Evolutionary conservation across 441 rosid species (phyloP).

Genomic region (Adansonia grandidieri): DNA sequence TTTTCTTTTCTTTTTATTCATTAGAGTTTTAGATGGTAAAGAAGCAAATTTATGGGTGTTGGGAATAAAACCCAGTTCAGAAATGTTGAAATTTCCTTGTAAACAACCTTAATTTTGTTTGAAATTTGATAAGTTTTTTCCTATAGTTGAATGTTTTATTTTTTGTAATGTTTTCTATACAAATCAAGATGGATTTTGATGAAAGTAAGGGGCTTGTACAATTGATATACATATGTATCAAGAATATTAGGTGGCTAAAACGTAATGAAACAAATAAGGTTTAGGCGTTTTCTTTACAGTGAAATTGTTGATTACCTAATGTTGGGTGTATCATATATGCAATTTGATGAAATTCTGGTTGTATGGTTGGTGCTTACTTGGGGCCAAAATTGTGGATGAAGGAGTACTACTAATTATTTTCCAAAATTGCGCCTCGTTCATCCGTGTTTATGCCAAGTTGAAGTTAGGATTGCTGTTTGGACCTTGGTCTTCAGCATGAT

Average conservation of each 20-base stretch:
- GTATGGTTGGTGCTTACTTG: not conserved
- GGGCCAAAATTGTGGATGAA: not conserved
- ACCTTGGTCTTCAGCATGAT: not conserved
- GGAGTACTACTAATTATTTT: too few relatives aligned
- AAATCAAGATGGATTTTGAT: constrained; percentile 3
- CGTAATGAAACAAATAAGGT: constrained; percentile 2
- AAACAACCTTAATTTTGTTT: constrained; percentile 22
- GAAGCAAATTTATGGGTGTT: not conserved
- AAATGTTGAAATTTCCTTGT: constrained; percentile 19
- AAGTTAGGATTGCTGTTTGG: not conserved
- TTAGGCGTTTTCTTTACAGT: not conserved
- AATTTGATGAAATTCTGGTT: not conserved
- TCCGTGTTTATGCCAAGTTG: too few relatives aligned
- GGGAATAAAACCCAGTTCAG: constrained; percentile 23
- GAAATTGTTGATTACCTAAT: not conserved
- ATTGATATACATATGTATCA: not conserved
- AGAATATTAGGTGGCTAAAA: not conserved
- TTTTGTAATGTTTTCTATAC: not conserved
- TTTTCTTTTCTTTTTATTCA: not conserved
- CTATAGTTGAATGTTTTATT: not conserved
- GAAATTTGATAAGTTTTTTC: not conserved
- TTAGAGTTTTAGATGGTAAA: not conserved
- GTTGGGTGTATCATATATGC: not conserved
- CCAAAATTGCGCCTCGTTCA: too few relatives aligned
- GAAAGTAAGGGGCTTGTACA: not conserved